Evolutionary conservation across 495 filamentous ascomycete genomes (phyloP), one percentile per base, ranked within the genome.

Genomic region (Trichoderma orchidacearum): DNA sequence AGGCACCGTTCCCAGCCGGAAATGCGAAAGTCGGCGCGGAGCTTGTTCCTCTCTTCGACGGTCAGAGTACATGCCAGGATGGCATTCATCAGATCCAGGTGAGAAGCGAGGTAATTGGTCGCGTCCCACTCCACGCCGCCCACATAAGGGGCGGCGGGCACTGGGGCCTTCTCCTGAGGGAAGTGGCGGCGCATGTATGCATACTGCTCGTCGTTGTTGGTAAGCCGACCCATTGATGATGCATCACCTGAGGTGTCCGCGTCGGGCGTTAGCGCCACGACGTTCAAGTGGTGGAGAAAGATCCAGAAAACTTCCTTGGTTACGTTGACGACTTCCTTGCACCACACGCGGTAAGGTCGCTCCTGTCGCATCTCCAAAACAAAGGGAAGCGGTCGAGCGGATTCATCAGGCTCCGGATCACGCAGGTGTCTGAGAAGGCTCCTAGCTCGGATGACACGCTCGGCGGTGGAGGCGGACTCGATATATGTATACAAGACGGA

Each of bases 241-340:
- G 15, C 45, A 15, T 60, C 58, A 23, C 41, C 23, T 48, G 63
- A 57, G 30, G 7, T 18, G 28, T 53, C 30, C 60, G 65, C 64
- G 12, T 69, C 66, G 57, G 68, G 61, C 30, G 76, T 78, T 27
- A 85, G 63, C 38, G 88, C 81, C 53, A 98, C 80, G 58, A 96
- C 84, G 61, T 97, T 97, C 51, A 92, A 72, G 57, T 91, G 84
- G 66, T 98, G 93, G 55, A 96, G 76, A 72, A 97, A 98, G 64
- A 98, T 98, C 93, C 93, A 98, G 68, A 98, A 98, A 28, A 97
- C 93, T 67, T 98, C 93, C 69, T 97, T 97, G 31, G 89, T 95
- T 45, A 97, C 90, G 61, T 85, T 89, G 53, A 81, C 82, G 17
- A 92, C 82, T 67, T 98, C 93, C 68, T 89, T 92, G 72, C 84